phyloP scores from a whole-genome alignment of 345 rosid genomes.

The Salix viminalis region DNA sequence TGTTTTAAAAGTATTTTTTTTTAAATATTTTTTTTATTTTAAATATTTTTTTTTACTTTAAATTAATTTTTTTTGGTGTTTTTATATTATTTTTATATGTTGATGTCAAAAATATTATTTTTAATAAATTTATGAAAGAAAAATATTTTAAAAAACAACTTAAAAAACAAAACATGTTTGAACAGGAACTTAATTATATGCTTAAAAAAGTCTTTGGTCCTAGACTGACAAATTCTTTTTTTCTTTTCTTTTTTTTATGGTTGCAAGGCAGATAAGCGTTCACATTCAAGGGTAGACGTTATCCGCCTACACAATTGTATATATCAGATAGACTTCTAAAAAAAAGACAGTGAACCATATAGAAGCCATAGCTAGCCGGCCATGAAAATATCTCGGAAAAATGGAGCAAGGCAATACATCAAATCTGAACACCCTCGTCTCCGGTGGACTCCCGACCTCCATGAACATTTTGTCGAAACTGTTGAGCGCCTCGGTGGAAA shows the following conservation, averaged over 20 bases:
- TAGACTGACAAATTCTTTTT: conserved; percentile 13
- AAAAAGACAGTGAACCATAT: not conserved
- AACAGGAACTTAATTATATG: not conserved
- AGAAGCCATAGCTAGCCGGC: not conserved
- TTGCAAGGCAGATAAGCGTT: not conserved
- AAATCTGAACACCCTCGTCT: conserved; percentile 43
- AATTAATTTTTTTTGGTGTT: too few species aligned
- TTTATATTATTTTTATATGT: too few species aligned
- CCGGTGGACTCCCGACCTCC: conserved; percentile 49
- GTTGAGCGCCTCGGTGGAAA: conserved; percentile 46
- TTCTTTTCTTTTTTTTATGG: not conserved
- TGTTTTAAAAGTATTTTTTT: too few species aligned
- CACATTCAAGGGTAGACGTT: conserved; percentile 2
- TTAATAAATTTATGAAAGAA: too few species aligned
- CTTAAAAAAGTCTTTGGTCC: conserved; percentile 27
- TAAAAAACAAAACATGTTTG: conserved; percentile 1
- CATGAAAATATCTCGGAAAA: conserved; percentile 12
- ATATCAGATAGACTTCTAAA: not conserved
- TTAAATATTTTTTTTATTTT: too few species aligned
- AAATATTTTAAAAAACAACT: too few species aligned
- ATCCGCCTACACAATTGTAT: not conserved
- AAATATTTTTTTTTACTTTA: too few species aligned
- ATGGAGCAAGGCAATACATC: conserved; percentile 33
- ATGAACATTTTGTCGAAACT: conserved; percentile 29
- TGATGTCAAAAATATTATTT: too few species aligned